Base-by-base conservation (phyloP, 2,329 filamentous ascomycete genomes). In the Juglanconis oblonga region DNA sequence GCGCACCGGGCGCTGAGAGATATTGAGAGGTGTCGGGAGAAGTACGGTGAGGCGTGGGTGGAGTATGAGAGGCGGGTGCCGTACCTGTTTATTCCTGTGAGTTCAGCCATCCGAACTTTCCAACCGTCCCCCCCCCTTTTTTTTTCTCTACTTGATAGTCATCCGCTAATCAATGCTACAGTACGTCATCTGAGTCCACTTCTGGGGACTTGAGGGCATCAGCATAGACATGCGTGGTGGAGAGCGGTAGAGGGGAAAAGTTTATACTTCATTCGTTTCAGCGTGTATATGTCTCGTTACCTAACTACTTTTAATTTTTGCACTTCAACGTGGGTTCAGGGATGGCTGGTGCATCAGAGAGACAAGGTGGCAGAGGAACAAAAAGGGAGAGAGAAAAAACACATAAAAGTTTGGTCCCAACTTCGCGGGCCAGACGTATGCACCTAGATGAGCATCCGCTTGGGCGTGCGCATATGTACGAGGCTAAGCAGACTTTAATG, bases 61-160 rank as follows among this genome's bases (percentile, higher is more conserved):
- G 87, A 94, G 79, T 96, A 96, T 71, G 88, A 91, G 79, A 85
- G 81, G 76, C 81, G 82, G 73, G 90, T 94, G 57, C 91, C 91
- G 45, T 94, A 91, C 76, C 77, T 94, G 59, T 94, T 94, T 72
- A 92, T 95, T 60, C 74, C 74, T 14, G 74, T 76, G 69, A 69
- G 74, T 66, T 2, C 17, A 71, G 55, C 64, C 71, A n/a, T 72
- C 53, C 71, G 72, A 77, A 89, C 89, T 7, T 50, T 17, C 14
- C 6, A 36, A 5, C 11, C 24, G 45, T 48, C 7, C 5, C 45
- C 45, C n/a, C 29, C 14, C 10, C 24, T 2, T 2, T 24, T 24
- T 24, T 24, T 24, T 24, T 24, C 2, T 24, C 24, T 24, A 24
- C 24, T 24, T 24, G 24, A 24, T 24, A 24, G 24, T 14, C 38